Conservation (phyloP, 1,139 yeast species). For the Oligophagozyma castellii region DNA sequence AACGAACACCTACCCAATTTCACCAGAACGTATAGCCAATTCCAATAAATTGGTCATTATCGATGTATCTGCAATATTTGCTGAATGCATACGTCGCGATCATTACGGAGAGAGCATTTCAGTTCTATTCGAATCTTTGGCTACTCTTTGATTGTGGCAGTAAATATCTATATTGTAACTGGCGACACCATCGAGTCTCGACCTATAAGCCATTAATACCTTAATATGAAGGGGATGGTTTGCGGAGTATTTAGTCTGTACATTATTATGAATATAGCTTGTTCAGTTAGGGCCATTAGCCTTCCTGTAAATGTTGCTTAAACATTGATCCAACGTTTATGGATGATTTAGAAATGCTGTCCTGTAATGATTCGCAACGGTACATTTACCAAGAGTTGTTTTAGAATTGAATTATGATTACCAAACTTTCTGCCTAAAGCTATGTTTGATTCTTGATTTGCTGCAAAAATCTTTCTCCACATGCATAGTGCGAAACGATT, state of each 20-base stretch:
- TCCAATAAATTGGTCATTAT: constrained; percentile 66
- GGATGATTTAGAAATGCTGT: no score
- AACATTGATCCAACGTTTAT: no score
- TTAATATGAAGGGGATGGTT: neutral
- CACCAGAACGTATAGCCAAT: constrained; percentile 40
- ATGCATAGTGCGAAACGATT: constrained; percentile 1
- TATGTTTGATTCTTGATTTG: neutral
- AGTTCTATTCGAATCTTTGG: constrained; percentile 76
- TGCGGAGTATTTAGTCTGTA: constrained; percentile 1
- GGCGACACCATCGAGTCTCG: constrained; percentile 1
- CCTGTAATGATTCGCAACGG: no score
- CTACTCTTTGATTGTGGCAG: constrained; percentile 38
- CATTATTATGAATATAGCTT: no score
- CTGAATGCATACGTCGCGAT: constrained; percentile 96
- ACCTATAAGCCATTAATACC: neutral
- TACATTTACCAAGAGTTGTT: no score
- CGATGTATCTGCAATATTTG: constrained; percentile 89
- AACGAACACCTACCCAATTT: constrained; percentile 89
- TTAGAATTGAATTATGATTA: no score
- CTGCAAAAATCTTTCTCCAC: constrained; percentile 1
- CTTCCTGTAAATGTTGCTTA: no score
- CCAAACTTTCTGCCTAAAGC: no score
- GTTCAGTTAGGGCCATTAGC: no score
- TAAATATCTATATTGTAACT: no score
- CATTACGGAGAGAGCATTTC: constrained; percentile 96